Evolutionary conservation across 192 early-diverging fungal genomes (phyloP), one percentile per base, ranked within the genome.

Genomic region (Linnemannia zychae): DNA sequence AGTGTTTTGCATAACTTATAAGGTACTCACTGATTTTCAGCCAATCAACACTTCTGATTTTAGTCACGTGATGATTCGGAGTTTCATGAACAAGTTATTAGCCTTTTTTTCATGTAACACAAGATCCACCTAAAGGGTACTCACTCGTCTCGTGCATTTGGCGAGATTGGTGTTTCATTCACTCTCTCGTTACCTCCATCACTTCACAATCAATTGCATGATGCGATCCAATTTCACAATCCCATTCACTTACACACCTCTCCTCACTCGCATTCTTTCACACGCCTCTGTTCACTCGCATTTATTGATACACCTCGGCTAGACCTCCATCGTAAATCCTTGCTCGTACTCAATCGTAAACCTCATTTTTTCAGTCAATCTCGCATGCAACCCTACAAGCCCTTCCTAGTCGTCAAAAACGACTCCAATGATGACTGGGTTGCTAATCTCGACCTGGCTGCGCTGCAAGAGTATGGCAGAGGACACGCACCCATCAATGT

Each of bases 401-500:
- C 80, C 16, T 87, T 67, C 31, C 67, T 44, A 9, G 33, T 44
- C 3, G 50, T 81, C 70, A 78, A 81, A 20, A 71, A 82, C 40
- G 49, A 24, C 0, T 24, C 65, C 16, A 16, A 66, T 31, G 17
- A 67, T 12, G 86, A 87, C 49, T 87, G 86, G 86, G 86, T 87
- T 9, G 9, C 53, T 2, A 63, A 82, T 16, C 69, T 88, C 22
- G 65, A 88, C 36, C 18, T 88, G 15, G 53, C 71, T 17, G 82
- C 80, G 3, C 36, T 75, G 3, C 67, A 83, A 37, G 65, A 67
- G 24, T 77, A 73, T 31, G 87, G 87, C 1, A 69, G 40, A 13
- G 20, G 33, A 6, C 66, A 88, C 31, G 28, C 75, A 5, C 88
- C 84, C 16, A 66, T 89, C 74, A 80, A 88, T 17, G 79, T 91